These are phyloP conservation scores for Poronia punctata DNA, from an alignment of 495 filamentous ascomycete genomes.

Conservation along the genomic window DNA sequence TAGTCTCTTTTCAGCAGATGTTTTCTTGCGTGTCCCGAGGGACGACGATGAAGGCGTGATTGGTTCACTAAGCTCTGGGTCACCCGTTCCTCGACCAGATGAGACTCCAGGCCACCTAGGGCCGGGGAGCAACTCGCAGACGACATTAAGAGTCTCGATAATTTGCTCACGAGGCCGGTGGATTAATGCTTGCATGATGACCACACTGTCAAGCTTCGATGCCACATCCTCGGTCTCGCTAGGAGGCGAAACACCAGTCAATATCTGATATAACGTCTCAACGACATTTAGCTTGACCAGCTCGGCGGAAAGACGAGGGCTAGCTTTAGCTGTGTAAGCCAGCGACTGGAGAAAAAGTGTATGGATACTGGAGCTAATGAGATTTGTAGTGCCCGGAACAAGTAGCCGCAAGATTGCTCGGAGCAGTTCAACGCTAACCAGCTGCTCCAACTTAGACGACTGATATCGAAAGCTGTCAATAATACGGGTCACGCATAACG, in stretches of 20 bases:
- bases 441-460: constrained; percentile 79
- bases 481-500: constrained; percentile 91
- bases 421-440: constrained; percentile 80
- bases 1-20: constrained; percentile 68
- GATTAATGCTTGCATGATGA: constrained; percentile 98
- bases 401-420: constrained; percentile 83
- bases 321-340: constrained; percentile 79
- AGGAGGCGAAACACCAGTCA: constrained; percentile 93
- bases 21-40: constrained; percentile 44
- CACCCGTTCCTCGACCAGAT: constrained; percentile 11
- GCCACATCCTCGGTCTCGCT: constrained; percentile 70
- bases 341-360: constrained; percentile 92
- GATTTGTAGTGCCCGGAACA: constrained; percentile 88
- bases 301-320: constrained; percentile 78
- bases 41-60: constrained; percentile 28
- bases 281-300: constrained; percentile 96
- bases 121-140: constrained; percentile 86
- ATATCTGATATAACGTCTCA: constrained; percentile 94
- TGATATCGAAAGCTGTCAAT: constrained; percentile 93
- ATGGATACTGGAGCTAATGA: constrained; percentile 92
- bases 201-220: constrained; percentile 89
- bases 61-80: constrained; percentile 25
- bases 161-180: constrained; percentile 96
- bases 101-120: constrained; percentile 47
- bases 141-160: constrained; percentile 93